Percentiles rank a stretch among this genome's conserved stretches.
These are phyloP conservation scores for Diplodia intermedia DNA, from an alignment of 2,329 filamentous ascomycete genomes.

Conservation along the genomic window DNA sequence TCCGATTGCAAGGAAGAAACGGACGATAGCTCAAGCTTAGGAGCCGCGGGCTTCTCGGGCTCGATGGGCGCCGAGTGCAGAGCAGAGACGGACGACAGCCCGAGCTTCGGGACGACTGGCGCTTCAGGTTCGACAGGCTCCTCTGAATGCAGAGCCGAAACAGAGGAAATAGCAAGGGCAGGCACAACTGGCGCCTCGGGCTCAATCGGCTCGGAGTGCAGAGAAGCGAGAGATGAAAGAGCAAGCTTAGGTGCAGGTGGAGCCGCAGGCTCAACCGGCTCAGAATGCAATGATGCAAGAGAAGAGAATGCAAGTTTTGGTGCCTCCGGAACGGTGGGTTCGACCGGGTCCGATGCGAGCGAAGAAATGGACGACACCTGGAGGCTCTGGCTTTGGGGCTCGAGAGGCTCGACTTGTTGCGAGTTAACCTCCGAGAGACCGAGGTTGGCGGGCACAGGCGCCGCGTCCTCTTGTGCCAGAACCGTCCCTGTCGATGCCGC, in stretches of 20 bases:
- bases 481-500: conserved; percentile 32
- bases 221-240: conserved; percentile 56
- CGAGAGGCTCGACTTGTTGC: conserved; percentile 26
- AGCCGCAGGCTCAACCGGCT: conserved; percentile 27
- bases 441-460: conserved; percentile 4
- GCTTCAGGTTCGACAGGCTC: conserved; percentile 40
- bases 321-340: conserved; percentile 8
- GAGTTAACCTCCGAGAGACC: conserved; percentile 26
- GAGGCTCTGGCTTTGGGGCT: conserved; percentile 25
- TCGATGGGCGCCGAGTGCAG: conserved; percentile 36
- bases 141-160: conserved; percentile 54
- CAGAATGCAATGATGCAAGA: conserved; percentile 28
- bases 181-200: conserved; percentile 29
- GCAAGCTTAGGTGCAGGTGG: conserved; percentile 39
- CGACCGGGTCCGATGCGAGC: conserved; percentile 27
- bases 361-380: conserved; percentile 31
- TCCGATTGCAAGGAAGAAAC: conserved; percentile 37
- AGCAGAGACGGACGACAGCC: conserved; percentile 27
- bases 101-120: conserved; percentile 24
- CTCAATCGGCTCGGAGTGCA: conserved; percentile 53
- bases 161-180: conserved; percentile 16
- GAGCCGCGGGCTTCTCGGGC: conserved; percentile 21
- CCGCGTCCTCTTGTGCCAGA: conserved; percentile 31
- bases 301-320: conserved; percentile 30
- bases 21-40: conserved; percentile 33